These are phyloP conservation scores for Vitis vinifera DNA, from an alignment of 164 flowering plant genomes.

Conservation along the genomic window ASM3070453v1 NC_081822.1:22800501-22801000, in stretches of 20 bases:
- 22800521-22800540: neutral
- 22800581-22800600: slow-evolving; percentile 4
- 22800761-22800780: slow-evolving; percentile 52
- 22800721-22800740: slow-evolving; percentile 45
- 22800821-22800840: no score
- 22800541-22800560: slow-evolving; percentile 14
- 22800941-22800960: neutral
- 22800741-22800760: slow-evolving; percentile 76
- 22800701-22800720: slow-evolving; percentile 58
- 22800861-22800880: neutral
- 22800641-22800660: slow-evolving; percentile 47
- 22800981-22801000: no score
- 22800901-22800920: neutral
- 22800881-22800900: neutral
- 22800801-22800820: slow-evolving; percentile 55
- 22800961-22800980: neutral
- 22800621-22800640: slow-evolving; percentile 3
- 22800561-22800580: neutral
- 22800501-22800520: neutral
- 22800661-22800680: slow-evolving; percentile 78
- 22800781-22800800: slow-evolving; percentile 66
- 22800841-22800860: neutral
- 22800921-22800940: neutral
- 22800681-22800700: slow-evolving; percentile 41
- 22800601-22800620: neutral